Evolutionary conservation across 345 rosid genomes (phyloP).

Genomic region (Populus nigra): DNA sequence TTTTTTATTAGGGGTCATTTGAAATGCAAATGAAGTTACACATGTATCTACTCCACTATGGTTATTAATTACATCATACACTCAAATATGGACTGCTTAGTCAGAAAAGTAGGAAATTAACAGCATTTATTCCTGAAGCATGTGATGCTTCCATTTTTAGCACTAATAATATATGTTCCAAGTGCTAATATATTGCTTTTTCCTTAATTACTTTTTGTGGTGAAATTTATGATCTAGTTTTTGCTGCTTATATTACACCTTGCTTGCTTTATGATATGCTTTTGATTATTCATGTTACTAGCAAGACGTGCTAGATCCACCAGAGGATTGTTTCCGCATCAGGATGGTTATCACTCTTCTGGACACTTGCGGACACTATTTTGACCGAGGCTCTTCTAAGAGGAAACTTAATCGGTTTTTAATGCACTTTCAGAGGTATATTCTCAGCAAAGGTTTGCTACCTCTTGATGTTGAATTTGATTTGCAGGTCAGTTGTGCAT

Average conservation of each 20-base stretch:
- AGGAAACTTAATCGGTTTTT: slow-evolving; percentile 92
- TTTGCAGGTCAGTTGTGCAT: slow-evolving; percentile 64
- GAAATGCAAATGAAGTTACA: background rate
- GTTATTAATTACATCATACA: background rate
- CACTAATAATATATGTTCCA: background rate
- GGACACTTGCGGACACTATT: slow-evolving; percentile 97
- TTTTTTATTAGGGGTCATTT: background rate
- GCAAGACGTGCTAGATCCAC: slow-evolving; percentile 92
- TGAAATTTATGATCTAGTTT: background rate
- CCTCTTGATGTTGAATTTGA: slow-evolving; percentile 96
- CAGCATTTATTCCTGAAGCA: background rate
- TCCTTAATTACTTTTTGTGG: background rate
- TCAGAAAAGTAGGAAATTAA: background rate
- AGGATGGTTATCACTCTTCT: slow-evolving; percentile 92
- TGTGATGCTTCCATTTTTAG: background rate
- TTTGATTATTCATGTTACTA: slow-evolving; percentile 31
- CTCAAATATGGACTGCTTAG: no score
- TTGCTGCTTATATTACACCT: background rate
- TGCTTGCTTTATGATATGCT: slow-evolving; percentile 11
- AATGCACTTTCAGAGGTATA: slow-evolving; percentile 90
- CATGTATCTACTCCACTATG: background rate
- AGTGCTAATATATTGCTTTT: background rate
- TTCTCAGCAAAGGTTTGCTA: slow-evolving; percentile 75
- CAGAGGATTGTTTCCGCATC: slow-evolving; percentile 93
- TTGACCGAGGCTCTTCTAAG: slow-evolving; percentile 94